Evolutionary conservation across 2,329 filamentous ascomycete species (phyloP).

Genomic region (Kalaharituber pfeilii): DNA sequence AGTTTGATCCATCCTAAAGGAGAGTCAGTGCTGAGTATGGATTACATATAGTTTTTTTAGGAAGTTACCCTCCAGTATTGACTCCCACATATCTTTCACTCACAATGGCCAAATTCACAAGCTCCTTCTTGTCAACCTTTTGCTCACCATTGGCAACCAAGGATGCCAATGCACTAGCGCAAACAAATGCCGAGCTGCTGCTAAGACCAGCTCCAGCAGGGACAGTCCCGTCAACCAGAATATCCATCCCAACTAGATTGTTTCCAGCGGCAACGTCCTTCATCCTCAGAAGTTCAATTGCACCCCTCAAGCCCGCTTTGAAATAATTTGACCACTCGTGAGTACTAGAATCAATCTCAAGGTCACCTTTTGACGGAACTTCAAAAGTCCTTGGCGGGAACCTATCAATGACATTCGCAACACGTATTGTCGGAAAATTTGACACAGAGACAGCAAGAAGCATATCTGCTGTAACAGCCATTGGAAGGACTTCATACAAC

Average conservation of each 20-base stretch:
- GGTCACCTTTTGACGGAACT: conserved; percentile 38
- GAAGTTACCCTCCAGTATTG: conserved; percentile 66
- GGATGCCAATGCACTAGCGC: conserved; percentile 71
- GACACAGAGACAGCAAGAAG: conserved; percentile 52
- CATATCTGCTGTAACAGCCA: conserved; percentile 84
- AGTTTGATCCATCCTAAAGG: conserved; percentile 75
- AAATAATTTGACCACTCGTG: conserved; percentile 99
- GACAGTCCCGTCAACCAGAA: conserved; percentile 80
- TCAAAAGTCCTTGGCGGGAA: conserved; percentile 62
- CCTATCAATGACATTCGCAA: conserved; percentile 61
- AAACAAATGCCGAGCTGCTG: conserved; percentile 87
- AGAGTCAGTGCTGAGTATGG: conserved; percentile 19
- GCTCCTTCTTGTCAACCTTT: conserved; percentile 70
- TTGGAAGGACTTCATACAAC: conserved; percentile 85
- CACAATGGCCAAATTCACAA: conserved; percentile 84
- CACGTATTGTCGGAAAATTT: conserved; percentile 40
- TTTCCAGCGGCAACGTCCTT: conserved; percentile 41
- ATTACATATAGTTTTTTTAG: neutral
- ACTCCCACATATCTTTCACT: conserved; percentile 89
- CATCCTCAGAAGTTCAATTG: conserved; percentile 57
- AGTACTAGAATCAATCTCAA: conserved; percentile 68
- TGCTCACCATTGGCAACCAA: conserved; percentile 68
- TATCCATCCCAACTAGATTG: conserved; percentile 59
- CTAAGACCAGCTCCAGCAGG: conserved; percentile 83
- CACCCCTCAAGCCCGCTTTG: conserved; percentile 73